Conservation (phyloP, 257 asterid species). For the Solanum gracilifrons region DNA sequence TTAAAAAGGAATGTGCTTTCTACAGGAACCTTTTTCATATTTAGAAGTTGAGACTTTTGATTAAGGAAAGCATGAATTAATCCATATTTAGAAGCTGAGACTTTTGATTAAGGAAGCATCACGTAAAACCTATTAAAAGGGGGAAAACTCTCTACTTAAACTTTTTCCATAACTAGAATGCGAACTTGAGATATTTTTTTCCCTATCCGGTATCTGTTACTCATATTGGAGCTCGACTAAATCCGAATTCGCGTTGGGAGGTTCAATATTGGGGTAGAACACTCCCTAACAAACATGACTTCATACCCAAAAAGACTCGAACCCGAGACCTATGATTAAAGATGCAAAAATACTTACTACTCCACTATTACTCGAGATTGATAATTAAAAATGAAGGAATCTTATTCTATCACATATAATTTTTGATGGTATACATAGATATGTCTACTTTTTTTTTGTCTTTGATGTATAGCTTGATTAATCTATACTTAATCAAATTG, state of each 20-base stretch:
- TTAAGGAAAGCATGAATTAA: background rate
- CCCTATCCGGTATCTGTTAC: background rate
- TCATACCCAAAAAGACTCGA: background rate
- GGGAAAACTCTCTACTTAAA: background rate
- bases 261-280: background rate
- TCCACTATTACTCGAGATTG: too few relatives aligned
- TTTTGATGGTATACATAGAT: background rate
- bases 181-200: background rate
- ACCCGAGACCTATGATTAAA: too few relatives aligned
- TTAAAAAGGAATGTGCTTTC: background rate
- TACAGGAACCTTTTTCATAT: background rate
- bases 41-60: background rate
- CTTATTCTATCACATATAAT: background rate
- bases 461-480: background rate
- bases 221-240: accelerated
- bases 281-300: background rate
- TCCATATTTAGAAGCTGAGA: background rate
- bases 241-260: too few relatives aligned
- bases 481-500: background rate
- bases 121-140: background rate
- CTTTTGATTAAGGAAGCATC: background rate
- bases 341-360: too few relatives aligned
- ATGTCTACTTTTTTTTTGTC: background rate
- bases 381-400: too few relatives aligned
- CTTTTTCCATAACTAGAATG: background rate